Evolutionary conservation across 192 early-diverging fungal species (phyloP).

Genomic region (Coemansia umbellata): DNA sequence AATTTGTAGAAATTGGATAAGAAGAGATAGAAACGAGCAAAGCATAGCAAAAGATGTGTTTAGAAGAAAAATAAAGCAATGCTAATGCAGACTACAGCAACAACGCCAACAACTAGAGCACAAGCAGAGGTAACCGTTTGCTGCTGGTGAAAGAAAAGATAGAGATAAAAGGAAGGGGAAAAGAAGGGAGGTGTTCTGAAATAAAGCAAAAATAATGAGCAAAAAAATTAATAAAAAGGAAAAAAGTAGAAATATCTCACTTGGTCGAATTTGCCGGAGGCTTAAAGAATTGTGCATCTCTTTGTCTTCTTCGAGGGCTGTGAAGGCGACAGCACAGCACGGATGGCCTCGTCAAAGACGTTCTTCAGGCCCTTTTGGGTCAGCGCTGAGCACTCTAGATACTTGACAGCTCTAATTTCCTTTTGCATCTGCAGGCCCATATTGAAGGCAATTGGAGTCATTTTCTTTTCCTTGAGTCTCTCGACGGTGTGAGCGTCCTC

Average conservation of each 20-base stretch:
- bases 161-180: not conserved
- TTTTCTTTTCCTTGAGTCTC: conserved; percentile 79
- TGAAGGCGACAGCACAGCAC: conserved; percentile 81
- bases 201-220: not conserved
- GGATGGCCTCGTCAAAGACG: conserved; percentile 98
- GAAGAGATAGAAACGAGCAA: too few relatives aligned
- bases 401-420: conserved; percentile 86
- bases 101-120: not conserved
- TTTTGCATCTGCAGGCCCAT: conserved; percentile 87
- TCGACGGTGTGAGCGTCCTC: conserved; percentile 89
- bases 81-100: too few relatives aligned
- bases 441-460: conserved; percentile 82
- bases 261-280: not conserved
- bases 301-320: conserved; percentile 60
- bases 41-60: too few relatives aligned
- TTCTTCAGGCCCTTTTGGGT: conserved; percentile 97
- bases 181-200: not conserved
- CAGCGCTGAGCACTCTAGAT: conserved; percentile 96
- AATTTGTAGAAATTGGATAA: too few relatives aligned
- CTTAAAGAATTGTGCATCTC: conserved; percentile 75
- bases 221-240: conserved; percentile 13
- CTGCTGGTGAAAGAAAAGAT: not conserved
- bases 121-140: not conserved
- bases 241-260: too few relatives aligned
- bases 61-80: too few relatives aligned